Percentiles rank a stretch among this genome's conserved stretches.
Conservation (phyloP, 179 eudicot genomes). For the Camellia oleifera region DNA sequence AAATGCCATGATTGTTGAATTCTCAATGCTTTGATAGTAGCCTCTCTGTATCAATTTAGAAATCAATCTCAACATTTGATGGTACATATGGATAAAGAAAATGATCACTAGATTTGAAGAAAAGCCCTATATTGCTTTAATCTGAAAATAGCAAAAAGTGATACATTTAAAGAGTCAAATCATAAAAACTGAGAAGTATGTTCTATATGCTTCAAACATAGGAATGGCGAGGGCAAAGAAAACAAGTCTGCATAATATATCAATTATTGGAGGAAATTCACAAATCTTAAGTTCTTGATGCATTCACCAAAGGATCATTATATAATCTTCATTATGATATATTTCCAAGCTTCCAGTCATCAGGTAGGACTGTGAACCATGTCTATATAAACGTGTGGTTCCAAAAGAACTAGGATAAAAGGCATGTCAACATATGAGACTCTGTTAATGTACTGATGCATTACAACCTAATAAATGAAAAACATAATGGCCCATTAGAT, state of each 20-base stretch:
- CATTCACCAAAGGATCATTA: background rate
- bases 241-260: background rate
- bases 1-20: conserved; percentile 64
- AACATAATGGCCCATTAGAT: too few relatives aligned
- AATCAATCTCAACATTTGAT: background rate
- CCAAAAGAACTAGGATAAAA: background rate
- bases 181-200: background rate
- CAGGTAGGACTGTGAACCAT: background rate
- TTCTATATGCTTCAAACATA: background rate
- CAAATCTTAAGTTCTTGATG: background rate
- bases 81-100: background rate
- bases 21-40: conserved; percentile 48
- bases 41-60: conserved; percentile 58
- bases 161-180: background rate
- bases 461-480: too few relatives aligned
- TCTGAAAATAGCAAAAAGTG: background rate
- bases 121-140: background rate
- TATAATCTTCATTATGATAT: background rate
- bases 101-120: background rate
- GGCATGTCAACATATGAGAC: background rate
- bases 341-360: background rate
- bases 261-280: background rate
- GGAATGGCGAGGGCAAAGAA: background rate
- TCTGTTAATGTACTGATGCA: too few relatives aligned
- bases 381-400: background rate